These are phyloP conservation scores for Neodidymelliopsis sp. DNA, from an alignment of 2,329 filamentous ascomycete species.

Conservation along the genomic window DNA sequence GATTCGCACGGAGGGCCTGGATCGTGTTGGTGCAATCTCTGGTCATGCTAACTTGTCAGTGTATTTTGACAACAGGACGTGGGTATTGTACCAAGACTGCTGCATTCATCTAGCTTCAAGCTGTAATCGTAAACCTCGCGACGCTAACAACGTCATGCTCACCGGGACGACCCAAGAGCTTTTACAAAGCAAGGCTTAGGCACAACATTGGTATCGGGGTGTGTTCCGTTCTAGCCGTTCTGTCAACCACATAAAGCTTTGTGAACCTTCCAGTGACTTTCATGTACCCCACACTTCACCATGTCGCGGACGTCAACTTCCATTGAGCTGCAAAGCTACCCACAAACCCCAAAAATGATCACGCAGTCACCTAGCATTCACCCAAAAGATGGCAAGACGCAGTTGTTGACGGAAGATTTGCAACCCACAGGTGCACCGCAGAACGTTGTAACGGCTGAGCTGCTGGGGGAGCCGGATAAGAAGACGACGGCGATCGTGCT, in stretches of 20 bases:
- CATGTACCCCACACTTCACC: not conserved
- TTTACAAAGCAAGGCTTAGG: not conserved
- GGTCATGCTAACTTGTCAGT: not conserved
- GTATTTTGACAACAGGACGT: conserved; percentile 3
- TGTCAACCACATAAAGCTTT: not conserved
- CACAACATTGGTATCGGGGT: not conserved
- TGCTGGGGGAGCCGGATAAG: conserved; percentile 26
- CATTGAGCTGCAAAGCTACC: conserved; percentile 34
- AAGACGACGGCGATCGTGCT: conserved; percentile 39
- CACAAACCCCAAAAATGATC: conserved; percentile 18
- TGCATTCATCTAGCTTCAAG: conserved; percentile 7
- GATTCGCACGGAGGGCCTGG: conserved; percentile 2
- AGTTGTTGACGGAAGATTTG: conserved; percentile 16
- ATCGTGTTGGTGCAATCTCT: not conserved
- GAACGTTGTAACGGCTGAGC: conserved; percentile 25
- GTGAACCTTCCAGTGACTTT: not conserved
- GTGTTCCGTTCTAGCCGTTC: not conserved
- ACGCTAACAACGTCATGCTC: conserved; percentile 8
- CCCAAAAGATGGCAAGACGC: conserved; percentile 20
- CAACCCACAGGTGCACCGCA: conserved; percentile 20
- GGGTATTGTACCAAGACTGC: not conserved
- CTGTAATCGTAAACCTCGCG: not conserved
- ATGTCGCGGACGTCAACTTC: conserved; percentile 39
- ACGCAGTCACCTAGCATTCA: conserved; percentile 22
- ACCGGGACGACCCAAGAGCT: not conserved